Base-by-base conservation (phyloP, 768 basidiomycete species). In the Lentinula lateritia region DNA sequence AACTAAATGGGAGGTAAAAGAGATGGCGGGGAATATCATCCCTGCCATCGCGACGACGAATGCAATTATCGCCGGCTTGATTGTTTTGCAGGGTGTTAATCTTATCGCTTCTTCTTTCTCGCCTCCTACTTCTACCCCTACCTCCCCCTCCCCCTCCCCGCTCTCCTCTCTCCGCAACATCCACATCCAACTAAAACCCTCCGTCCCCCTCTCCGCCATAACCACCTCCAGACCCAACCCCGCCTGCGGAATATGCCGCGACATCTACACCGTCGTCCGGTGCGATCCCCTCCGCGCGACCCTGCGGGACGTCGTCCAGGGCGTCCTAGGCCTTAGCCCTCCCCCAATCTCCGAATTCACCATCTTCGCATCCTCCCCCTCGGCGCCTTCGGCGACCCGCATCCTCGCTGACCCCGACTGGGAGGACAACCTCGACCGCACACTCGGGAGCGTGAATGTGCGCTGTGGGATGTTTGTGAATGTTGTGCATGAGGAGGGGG, bases 21-120 rank as follows among this genome's bases (percentile, higher is more conserved):
- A 98, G 74, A 98, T 98, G 93, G 97, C 97, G 0, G 97, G 97
- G 9, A 99, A 99, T 74, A 98, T 99, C 68, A 99, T 98, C 65
- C 97, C 97, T 6, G 97, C 97, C 1, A 98, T 99, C 67, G 97
- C 97, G 5, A 99, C 97, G 3, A 99, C 97, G 23, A 99, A 99
- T 71, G 97, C 97, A 9, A 92, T 99, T 72, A 87, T 98, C 66
- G 90, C 97, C 0, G 97, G 96, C 0, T 78, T 96, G 42, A 94
- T 98, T 69, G 95, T 98, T 23, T 81, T 98, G 50, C 95, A 98
- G 72, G 91, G n/a, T n/a, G n/a, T n/a, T n/a, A n/a, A n/a, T n/a
- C n/a, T n/a, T n/a, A n/a, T n/a, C n/a, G n/a, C n/a, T n/a, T n/a
- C n/a, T n/a, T n/a, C n/a, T n/a, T n/a, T n/a, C n/a, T n/a, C n/a